These are phyloP conservation scores for Acanthamoeba polyphaga DNA, from an alignment of 208 protist species.

Conservation along the genomic window DNA sequence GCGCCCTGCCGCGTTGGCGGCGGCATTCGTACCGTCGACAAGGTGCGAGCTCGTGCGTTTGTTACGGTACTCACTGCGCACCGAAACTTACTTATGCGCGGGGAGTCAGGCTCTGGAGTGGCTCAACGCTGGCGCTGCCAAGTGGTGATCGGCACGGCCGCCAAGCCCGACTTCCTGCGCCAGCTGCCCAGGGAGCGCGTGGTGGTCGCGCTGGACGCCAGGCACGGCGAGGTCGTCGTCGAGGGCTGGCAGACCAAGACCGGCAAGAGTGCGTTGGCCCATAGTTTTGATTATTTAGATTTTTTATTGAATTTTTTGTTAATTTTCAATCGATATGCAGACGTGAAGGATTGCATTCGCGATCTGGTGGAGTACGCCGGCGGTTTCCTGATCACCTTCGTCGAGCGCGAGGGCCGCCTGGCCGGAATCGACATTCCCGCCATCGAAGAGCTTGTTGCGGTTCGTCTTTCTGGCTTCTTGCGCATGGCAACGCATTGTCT, in stretches of 20 bases:
- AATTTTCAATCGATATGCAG: background rate
- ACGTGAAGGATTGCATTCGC: slow-evolving; percentile 69
- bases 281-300: background rate
- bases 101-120: slow-evolving; percentile 47
- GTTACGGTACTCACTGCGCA: background rate
- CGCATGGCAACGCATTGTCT: background rate
- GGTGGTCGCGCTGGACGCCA: slow-evolving; percentile 73
- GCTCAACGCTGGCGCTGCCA: slow-evolving; percentile 70
- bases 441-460: slow-evolving; percentile 61
- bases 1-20: slow-evolving; percentile 77
- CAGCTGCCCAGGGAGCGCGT: slow-evolving; percentile 78
- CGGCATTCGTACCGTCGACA: slow-evolving; percentile 76
- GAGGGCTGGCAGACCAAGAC: slow-evolving; percentile 80
- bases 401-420: slow-evolving; percentile 76
- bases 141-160: slow-evolving; percentile 79
- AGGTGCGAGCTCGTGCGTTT: background rate
- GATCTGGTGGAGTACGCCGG: slow-evolving; percentile 65
- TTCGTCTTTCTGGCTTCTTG: background rate
- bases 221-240: slow-evolving; percentile 79
- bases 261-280: slow-evolving; percentile 46
- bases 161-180: slow-evolving; percentile 74
- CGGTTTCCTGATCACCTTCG: slow-evolving; percentile 78
- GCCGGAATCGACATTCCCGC: slow-evolving; percentile 69
- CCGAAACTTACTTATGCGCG: background rate
- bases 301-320: background rate